phyloP scores from a whole-genome alignment of 108 stramenopile genomes.

The Craspedostauros australis region DNA sequence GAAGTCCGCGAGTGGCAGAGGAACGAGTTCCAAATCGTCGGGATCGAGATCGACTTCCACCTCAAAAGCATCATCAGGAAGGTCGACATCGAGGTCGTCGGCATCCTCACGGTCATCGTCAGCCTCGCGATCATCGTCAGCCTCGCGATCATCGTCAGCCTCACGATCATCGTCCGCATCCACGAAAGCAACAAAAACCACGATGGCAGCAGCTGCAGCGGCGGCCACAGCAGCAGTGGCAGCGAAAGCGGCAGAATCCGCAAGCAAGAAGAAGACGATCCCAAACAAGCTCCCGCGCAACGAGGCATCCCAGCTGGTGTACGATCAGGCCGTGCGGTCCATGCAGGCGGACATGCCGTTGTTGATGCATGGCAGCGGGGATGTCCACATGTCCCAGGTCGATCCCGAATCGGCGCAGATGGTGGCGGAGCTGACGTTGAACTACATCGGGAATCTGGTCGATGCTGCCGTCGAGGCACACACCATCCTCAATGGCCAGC shows the following conservation, averaged over 20 bases:
- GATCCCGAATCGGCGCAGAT: slow-evolving; percentile 50
- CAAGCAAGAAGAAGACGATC: no score
- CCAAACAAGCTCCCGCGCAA: background rate
- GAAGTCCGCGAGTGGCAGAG: no score
- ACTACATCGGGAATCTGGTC: slow-evolving; percentile 64
- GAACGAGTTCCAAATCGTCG: no score
- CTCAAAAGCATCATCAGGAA: no score
- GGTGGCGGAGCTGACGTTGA: slow-evolving; percentile 55
- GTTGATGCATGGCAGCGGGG: slow-evolving; percentile 76
- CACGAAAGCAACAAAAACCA: no score
- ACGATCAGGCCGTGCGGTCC: slow-evolving; percentile 35
- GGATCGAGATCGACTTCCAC: no score
- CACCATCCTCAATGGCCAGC: slow-evolving; percentile 59
- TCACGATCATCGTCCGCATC: no score
- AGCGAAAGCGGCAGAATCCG: background rate
- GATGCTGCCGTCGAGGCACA: slow-evolving; percentile 73
- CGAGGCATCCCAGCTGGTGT: slow-evolving; percentile 19
- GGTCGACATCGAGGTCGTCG: no score
- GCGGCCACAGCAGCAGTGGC: background rate
- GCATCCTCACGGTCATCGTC: no score
- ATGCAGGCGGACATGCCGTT: slow-evolving; percentile 61
- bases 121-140: no score
- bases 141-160: no score
- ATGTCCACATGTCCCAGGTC: slow-evolving; percentile 50
- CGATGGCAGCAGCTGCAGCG: no score